Base-by-base conservation (phyloP, 2,329 filamentous ascomycete genomes). In the Tolypocladium tundrense region DNA sequence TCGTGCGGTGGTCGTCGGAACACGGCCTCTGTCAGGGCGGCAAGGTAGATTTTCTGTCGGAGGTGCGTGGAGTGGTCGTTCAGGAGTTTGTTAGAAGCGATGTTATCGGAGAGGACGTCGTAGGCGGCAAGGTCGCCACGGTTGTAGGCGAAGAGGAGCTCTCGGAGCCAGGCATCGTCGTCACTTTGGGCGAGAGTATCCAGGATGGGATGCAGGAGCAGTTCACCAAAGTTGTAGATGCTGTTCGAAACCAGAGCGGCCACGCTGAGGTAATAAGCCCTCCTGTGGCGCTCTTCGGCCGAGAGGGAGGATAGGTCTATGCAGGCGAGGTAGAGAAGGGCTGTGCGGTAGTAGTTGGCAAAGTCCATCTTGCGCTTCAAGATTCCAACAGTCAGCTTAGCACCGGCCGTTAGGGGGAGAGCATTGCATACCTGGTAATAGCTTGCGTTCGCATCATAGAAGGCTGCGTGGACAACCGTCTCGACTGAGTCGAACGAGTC, bases 161-260 rank as follows among this genome's bases (percentile, higher is more conserved):
- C 90, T 62, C 91, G 89, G 62, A 99, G 83, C 94, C 94, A 99
- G 55, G 86, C 80, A 70, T 95, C 84, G 48, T 87, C 82, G 31
- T 88, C 86, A 66, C 87, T 84, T 68, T 80, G 80, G 31, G 72
- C 70, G 56, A 99, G 84, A 24, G 88, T 87, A 69, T 96, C 90
- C 62, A 99, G 86, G 69, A 99, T 96, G 4, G 94, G 94, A 72
- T 99, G 94, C 65, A 99, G 84, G 39, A 99, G 85, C n/a, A 99
- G 87, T 79, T 99, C 94, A 73, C 94, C 94, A 67, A 99, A 99
- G 79, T 99, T 99, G 84, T 99, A 97, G 77, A 97, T 99, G 67
- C 86, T 90, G 68, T 93, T 90, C 55, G 92, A 97, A 43, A 97
- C 89, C 10, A 99, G 82, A 11, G 94, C 94, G 35, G 94, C 91